Percentiles rank a stretch among this genome's conserved stretches.
These are phyloP conservation scores for Wickerhamiella occidentalis DNA, from an alignment of 805 yeast genomes.

Conservation along the genomic window DNA sequence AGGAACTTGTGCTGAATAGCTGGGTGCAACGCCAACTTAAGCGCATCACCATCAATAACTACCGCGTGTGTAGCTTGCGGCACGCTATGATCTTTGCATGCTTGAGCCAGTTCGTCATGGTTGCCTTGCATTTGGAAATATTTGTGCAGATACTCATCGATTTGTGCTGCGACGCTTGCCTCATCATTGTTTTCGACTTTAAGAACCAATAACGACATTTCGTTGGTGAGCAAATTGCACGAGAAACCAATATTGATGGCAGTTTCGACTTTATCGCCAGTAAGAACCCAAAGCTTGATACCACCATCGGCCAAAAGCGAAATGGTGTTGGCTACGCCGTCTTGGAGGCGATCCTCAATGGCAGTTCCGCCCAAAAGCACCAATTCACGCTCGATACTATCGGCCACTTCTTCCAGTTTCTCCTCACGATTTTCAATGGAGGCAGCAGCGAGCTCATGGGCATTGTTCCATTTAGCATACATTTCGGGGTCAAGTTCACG, in stretches of 20 bases:
- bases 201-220: slow-evolving; percentile 58
- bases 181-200: slow-evolving; percentile 26
- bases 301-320: slow-evolving; percentile 61
- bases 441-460: slow-evolving; percentile 47
- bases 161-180: slow-evolving; percentile 24
- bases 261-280: slow-evolving; percentile 81
- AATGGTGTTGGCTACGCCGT: slow-evolving; percentile 69
- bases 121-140: slow-evolving; percentile 40
- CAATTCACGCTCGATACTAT: slow-evolving; percentile 48
- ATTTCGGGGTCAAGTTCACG: slow-evolving; percentile 37
- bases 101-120: slow-evolving; percentile 37
- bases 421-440: slow-evolving; percentile 53
- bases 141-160: slow-evolving; percentile 39
- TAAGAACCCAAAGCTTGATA: slow-evolving; percentile 70
- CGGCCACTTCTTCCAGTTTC: slow-evolving; percentile 44
- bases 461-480: slow-evolving; percentile 43
- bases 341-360: slow-evolving; percentile 68
- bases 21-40: slow-evolving; percentile 39
- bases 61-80: slow-evolving; percentile 51
- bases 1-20: slow-evolving; percentile 44
- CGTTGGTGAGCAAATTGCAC: slow-evolving; percentile 58
- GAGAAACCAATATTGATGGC: slow-evolving; percentile 80
- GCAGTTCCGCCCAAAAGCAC: slow-evolving; percentile 68
- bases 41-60: slow-evolving; percentile 63
- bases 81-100: slow-evolving; percentile 50